A percentile compares a stretch with the other conserved stretches of the same genome.
Evolutionary conservation across 495 filamentous ascomycete species (phyloP).

Genomic region (Annulohypoxylon maeteangense): DNA sequence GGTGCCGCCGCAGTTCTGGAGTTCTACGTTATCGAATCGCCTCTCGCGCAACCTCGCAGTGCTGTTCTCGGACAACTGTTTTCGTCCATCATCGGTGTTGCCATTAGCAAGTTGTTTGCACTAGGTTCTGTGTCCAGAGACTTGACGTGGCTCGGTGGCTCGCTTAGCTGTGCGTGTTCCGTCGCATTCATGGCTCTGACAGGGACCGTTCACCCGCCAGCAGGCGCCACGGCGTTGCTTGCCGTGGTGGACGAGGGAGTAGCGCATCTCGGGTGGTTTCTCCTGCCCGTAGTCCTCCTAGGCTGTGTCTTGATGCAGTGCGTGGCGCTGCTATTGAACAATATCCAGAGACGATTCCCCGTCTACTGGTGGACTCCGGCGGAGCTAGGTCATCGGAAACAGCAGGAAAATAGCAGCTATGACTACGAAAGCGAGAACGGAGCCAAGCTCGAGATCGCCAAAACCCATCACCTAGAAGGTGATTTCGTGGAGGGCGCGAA

Average conservation of each 20-base stretch:
- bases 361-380: slow-evolving; percentile 79
- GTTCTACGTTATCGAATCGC: slow-evolving; percentile 80
- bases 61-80: slow-evolving; percentile 77
- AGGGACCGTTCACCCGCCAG: slow-evolving; percentile 85
- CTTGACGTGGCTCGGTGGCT: slow-evolving; percentile 73
- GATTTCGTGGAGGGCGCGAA: slow-evolving; percentile 31
- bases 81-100: slow-evolving; percentile 72
- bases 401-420: slow-evolving; percentile 14
- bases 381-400: slow-evolving; percentile 46
- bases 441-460: slow-evolving; percentile 22
- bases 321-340: slow-evolving; percentile 77
- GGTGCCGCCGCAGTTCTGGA: slow-evolving; percentile 82
- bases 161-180: slow-evolving; percentile 74
- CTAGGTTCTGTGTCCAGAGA: slow-evolving; percentile 63
- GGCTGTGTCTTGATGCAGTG: slow-evolving; percentile 72
- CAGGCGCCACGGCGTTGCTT: slow-evolving; percentile 85
- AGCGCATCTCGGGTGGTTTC: slow-evolving; percentile 74
- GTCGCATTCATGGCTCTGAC: slow-evolving; percentile 80
- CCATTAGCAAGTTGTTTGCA: slow-evolving; percentile 77
- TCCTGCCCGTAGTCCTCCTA: slow-evolving; percentile 74
- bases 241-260: slow-evolving; percentile 71
- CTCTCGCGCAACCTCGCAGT: slow-evolving; percentile 85
- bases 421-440: slow-evolving; percentile 26
- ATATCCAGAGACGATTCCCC: slow-evolving; percentile 79
- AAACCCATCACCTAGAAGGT: slow-evolving; percentile 25